These are phyloP conservation scores for Eimeria praecox DNA, from an alignment of 169 alveolate species.

Conservation along the genomic window DNA sequence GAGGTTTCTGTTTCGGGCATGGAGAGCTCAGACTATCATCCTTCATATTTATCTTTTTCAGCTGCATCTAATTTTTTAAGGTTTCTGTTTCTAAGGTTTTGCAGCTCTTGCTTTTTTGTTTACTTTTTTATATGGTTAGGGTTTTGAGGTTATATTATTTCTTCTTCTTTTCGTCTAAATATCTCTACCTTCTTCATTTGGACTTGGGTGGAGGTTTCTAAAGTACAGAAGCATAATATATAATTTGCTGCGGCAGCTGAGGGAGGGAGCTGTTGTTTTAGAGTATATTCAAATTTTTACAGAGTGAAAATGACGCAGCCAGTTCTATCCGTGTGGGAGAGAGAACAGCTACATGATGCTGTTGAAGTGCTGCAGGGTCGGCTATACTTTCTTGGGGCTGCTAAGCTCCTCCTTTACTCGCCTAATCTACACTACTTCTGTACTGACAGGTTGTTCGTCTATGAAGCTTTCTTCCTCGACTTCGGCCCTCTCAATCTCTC, in stretches of 20 bases:
- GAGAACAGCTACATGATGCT: slow-evolving; percentile 47
- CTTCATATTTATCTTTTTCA: too few relatives aligned
- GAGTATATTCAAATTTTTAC: too few relatives aligned
- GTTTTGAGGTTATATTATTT: too few relatives aligned
- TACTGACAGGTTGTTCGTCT: slow-evolving; percentile 86
- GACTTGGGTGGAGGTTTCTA: too few relatives aligned
- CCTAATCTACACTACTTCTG: slow-evolving; percentile 65
- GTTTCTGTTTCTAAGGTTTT: not conserved
- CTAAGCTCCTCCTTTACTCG: slow-evolving; percentile 51
- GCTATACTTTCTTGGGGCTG: slow-evolving; percentile 15
- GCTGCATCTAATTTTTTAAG: not conserved
- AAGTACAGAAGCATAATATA: too few relatives aligned
- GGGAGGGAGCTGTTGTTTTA: too few relatives aligned
- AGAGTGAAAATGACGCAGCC: not conserved
- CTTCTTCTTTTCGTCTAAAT: too few relatives aligned
- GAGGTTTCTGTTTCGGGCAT: too few relatives aligned
- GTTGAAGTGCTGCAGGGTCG: slow-evolving; percentile 66
- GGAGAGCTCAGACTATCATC: too few relatives aligned
- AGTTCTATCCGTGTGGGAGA: not conserved
- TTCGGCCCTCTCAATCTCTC: slow-evolving; percentile 96
- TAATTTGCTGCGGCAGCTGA: too few relatives aligned
- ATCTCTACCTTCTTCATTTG: too few relatives aligned
- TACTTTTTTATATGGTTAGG: not conserved
- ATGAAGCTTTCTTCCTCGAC: slow-evolving; percentile 96
- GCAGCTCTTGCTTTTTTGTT: not conserved